Evolutionary conservation across 345 rosid genomes (phyloP).

Genomic region (Schrenkiella parvula): DNA sequence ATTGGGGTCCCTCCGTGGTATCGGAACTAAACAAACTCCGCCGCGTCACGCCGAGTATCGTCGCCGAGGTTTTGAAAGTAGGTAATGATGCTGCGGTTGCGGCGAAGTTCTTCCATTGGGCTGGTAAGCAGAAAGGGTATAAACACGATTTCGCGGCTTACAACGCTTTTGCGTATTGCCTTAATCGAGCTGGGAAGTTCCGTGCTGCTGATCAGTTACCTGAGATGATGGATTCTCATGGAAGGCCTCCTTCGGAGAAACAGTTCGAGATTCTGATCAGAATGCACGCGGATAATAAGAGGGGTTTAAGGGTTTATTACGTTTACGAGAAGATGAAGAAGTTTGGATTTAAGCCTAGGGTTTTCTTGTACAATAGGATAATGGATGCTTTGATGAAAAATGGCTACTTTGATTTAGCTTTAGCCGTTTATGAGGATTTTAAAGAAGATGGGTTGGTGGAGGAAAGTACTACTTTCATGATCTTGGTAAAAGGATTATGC

Average conservation of each 20-base stretch:
- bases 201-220: slow-evolving; percentile 92
- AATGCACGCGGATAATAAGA: slow-evolving; percentile 78
- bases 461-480: slow-evolving; percentile 74
- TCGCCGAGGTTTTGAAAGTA: slow-evolving; percentile 72
- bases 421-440: slow-evolving; percentile 81
- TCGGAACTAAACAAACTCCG: slow-evolving; percentile 80
- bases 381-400: slow-evolving; percentile 68
- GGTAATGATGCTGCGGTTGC: slow-evolving; percentile 53
- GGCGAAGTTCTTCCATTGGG: slow-evolving; percentile 92
- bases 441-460: slow-evolving; percentile 63
- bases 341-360: slow-evolving; percentile 64
- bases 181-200: slow-evolving; percentile 51
- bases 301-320: slow-evolving; percentile 75
- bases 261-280: slow-evolving; percentile 91
- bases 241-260: slow-evolving; percentile 71
- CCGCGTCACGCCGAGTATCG: slow-evolving; percentile 71
- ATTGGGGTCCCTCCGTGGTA: slow-evolving; percentile 65
- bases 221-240: slow-evolving; percentile 82
- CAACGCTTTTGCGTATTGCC: slow-evolving; percentile 86
- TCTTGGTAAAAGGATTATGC: slow-evolving; percentile 72
- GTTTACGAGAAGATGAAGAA: slow-evolving; percentile 90
- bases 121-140: slow-evolving; percentile 87
- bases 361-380: slow-evolving; percentile 71
- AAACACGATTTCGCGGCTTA: slow-evolving; percentile 69
- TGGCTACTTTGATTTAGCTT: slow-evolving; percentile 64